phyloP scores from a whole-genome alignment of 2,329 filamentous ascomycete species.

The Daldinia sp. region DNA sequence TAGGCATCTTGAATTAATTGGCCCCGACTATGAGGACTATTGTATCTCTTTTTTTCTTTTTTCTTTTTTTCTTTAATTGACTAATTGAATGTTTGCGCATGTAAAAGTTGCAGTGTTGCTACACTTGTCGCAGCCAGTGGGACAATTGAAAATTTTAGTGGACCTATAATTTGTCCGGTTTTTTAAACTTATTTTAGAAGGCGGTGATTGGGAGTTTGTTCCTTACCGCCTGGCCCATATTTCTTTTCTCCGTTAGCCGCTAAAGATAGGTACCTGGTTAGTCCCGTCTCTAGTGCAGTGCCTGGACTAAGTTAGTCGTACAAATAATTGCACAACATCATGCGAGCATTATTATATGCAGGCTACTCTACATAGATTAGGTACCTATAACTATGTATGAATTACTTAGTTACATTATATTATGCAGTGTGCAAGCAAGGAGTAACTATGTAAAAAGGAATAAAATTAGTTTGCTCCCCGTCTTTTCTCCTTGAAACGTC shows the following conservation, averaged over 20 bases:
- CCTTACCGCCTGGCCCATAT: neutral
- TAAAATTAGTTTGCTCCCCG: neutral
- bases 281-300: too few relatives aligned
- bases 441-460: neutral
- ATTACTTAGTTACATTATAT: neutral
- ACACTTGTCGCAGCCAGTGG: neutral
- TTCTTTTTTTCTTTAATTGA: too few relatives aligned
- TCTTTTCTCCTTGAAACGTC: slow-evolving; percentile 1
- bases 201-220: slow-evolving; percentile 17
- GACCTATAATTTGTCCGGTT: slow-evolving; percentile 32
- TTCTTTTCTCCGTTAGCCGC: too few relatives aligned
- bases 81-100: neutral
- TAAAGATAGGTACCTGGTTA: too few relatives aligned
- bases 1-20: slow-evolving; percentile 41
- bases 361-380: too few relatives aligned
- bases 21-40: neutral
- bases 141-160: slow-evolving; percentile 40
- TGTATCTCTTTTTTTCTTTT: too few relatives aligned
- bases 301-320: neutral
- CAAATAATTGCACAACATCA: neutral
- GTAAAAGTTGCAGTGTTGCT: neutral
- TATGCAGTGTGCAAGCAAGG: too few relatives aligned
- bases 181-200: slow-evolving; percentile 10
- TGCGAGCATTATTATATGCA: too few relatives aligned
- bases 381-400: neutral